Conservation (phyloP, 768 basidiomycete species). For the Pisolithus microcarpus region DNA sequence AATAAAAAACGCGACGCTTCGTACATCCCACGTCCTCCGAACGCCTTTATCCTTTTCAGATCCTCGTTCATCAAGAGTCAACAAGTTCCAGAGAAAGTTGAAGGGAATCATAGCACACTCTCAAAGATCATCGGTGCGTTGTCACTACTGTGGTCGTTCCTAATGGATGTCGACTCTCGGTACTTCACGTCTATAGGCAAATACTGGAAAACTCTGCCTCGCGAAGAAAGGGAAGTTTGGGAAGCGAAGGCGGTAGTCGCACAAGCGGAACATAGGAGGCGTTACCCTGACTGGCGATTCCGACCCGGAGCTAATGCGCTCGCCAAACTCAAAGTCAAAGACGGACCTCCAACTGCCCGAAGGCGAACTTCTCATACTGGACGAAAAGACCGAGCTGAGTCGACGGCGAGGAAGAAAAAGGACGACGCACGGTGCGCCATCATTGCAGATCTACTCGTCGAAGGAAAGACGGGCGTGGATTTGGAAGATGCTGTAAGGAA, state of each 20-base stretch:
- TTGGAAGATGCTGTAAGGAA: constrained; percentile 55
- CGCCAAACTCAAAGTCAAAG: constrained; percentile 33
- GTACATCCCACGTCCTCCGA: constrained; percentile 78
- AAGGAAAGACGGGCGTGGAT: constrained; percentile 59
- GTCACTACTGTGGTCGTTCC: neutral
- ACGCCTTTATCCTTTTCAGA: constrained; percentile 82
- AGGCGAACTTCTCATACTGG: constrained; percentile 23
- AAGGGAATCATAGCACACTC: constrained; percentile 71
- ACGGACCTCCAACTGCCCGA: constrained; percentile 29
- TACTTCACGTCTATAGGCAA: constrained; percentile 38
- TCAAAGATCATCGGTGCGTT: constrained; percentile 71
- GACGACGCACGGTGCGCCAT: constrained; percentile 55
- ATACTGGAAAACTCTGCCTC: constrained; percentile 67
- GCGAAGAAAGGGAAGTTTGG: constrained; percentile 65
- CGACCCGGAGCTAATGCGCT: constrained; percentile 52
- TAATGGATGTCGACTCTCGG: neutral
- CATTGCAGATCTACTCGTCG: constrained; percentile 58
- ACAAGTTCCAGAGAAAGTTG: constrained; percentile 68
- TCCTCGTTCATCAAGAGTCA: constrained; percentile 70
- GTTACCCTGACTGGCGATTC: constrained; percentile 81
- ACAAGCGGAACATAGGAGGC: constrained; percentile 63
- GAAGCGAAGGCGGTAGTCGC: constrained; percentile 67
- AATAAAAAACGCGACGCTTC: constrained; percentile 60
- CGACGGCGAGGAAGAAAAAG: constrained; percentile 23
- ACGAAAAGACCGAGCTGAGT: constrained; percentile 24